Conservation (phyloP, 1,139 yeast genomes). For the Nakaseomyces uthaithaninus region DNA sequence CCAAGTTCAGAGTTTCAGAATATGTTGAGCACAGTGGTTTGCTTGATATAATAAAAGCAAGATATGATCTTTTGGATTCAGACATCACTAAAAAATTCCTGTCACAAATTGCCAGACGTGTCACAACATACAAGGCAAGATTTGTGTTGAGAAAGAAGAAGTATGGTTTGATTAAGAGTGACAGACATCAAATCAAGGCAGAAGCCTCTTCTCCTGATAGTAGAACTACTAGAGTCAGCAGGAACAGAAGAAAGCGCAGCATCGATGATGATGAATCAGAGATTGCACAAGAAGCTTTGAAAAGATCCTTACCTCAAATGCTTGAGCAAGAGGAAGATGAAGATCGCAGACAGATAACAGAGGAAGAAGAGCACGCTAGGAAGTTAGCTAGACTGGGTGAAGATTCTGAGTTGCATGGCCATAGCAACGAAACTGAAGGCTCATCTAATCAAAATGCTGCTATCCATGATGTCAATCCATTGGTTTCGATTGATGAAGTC, state of each 20-base stretch:
- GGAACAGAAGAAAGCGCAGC: constrained; percentile 6
- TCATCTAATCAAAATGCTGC: constrained; percentile 11
- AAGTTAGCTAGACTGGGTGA: constrained; percentile 7
- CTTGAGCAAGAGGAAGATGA: constrained; percentile 1
- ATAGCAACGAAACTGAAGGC: constrained; percentile 8
- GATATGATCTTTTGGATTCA: constrained; percentile 27
- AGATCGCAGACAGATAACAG: constrained; percentile 10
- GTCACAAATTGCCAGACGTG: constrained; percentile 31
- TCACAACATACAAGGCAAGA: constrained; percentile 32
- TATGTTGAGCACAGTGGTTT: constrained; percentile 32
- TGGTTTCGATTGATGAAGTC: constrained; percentile 24
- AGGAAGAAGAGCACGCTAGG: constrained; percentile 12
- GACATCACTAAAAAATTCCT: constrained; percentile 28
- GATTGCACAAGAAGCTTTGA: constrained; percentile 27
- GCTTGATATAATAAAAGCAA: constrained; percentile 25
- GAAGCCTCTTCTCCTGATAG: not conserved
- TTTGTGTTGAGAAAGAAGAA: constrained; percentile 31
- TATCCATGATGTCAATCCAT: constrained; percentile 16
- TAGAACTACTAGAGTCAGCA: constrained; percentile 5
- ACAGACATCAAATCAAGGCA: not conserved
- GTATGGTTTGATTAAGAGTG: constrained; percentile 17
- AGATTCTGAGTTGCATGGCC: constrained; percentile 5
- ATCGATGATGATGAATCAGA: constrained; percentile 15
- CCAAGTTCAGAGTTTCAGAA: constrained; percentile 30
- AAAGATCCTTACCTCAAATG: constrained; percentile 9